Evolutionary conservation across 1,284 basidiomycete genomes (phyloP).

Genomic region (Leccinum pseudoinsigne): DNA sequence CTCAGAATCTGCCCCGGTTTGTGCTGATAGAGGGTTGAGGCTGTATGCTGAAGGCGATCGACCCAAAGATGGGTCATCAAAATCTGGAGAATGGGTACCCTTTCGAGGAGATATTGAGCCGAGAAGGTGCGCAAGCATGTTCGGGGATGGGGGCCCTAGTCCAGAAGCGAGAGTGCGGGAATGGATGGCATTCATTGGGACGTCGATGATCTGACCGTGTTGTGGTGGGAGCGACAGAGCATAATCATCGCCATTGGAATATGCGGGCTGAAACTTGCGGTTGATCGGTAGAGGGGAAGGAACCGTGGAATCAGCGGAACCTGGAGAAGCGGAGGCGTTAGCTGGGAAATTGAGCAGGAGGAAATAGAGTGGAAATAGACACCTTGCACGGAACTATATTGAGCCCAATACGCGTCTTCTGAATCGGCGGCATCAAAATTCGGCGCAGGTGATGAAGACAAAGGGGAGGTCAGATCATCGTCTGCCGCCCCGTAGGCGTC

Average conservation of each 20-base stretch:
- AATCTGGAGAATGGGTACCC: conserved; percentile 14
- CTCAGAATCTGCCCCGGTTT: conserved; percentile 26
- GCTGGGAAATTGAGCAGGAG: conserved; percentile 2
- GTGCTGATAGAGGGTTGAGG: conserved; percentile 15
- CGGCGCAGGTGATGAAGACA: conserved; percentile 1
- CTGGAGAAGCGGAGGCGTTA: conserved; percentile 16
- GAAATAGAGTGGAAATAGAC: conserved; percentile 20
- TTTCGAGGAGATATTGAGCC: conserved; percentile 26
- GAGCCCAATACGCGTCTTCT: conserved; percentile 78
- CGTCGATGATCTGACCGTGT: conserved; percentile 15
- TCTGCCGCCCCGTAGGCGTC: conserved; percentile 51
- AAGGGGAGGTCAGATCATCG: conserved; percentile 28
- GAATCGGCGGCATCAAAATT: conserved; percentile 1
- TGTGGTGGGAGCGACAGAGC: conserved; percentile 6
- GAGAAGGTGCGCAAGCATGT: conserved; percentile 27
- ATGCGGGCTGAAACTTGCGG: conserved; percentile 19
- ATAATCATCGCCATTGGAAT: conserved; percentile 5
- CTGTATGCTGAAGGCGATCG: conserved; percentile 13
- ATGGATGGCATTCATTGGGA: conserved; percentile 23
- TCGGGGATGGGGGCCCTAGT: conserved; percentile 28
- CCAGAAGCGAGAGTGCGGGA: conserved; percentile 10
- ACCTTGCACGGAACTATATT: conserved; percentile 70
- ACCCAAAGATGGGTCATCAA: conserved; percentile 9
- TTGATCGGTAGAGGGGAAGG: conserved; percentile 30
- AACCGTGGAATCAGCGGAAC: conserved; percentile 33